Evolutionary conservation across 1,284 basidiomycete species (phyloP).

Genomic region (Polyporus tsugae): DNA sequence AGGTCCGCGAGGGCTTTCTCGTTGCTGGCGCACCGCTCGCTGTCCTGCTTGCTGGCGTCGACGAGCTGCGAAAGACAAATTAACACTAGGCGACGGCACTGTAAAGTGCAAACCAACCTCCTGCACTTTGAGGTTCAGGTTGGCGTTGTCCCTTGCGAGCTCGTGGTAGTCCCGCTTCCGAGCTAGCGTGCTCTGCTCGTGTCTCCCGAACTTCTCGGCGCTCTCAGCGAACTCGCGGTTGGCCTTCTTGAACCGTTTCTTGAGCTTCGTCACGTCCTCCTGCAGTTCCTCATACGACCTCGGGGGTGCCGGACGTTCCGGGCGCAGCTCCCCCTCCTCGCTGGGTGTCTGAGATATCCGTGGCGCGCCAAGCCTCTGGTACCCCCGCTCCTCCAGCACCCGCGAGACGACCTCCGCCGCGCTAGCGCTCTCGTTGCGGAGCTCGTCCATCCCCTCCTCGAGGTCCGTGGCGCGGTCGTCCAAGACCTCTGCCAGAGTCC

Average conservation of each 20-base stretch:
- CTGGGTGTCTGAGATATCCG: not conserved
- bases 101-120: conserved; percentile 9
- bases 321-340: conserved; percentile 27
- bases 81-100: too few relatives aligned
- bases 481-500: conserved; percentile 1
- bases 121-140: conserved; percentile 11
- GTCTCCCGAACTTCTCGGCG: conserved; percentile 16
- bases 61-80: conserved; percentile 12
- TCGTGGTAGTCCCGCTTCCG: conserved; percentile 22
- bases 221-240: conserved; percentile 2
- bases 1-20: conserved; percentile 19
- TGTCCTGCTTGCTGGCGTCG: not conserved
- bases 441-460: conserved; percentile 18
- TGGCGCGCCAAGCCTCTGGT: not conserved
- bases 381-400: conserved; percentile 17
- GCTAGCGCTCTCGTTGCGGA: conserved; percentile 9
- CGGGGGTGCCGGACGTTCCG: conserved; percentile 10
- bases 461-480: conserved; percentile 27
- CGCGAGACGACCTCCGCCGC: conserved; percentile 6
- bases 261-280: conserved; percentile 20
- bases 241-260: conserved; percentile 12
- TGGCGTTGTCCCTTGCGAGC: conserved; percentile 20
- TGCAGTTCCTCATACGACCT: conserved; percentile 23
- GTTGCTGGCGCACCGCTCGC: not conserved
- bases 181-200: conserved; percentile 13